Evolutionary conservation across 192 early-diverging fungal species (phyloP), one percentile per base, ranked within the genome.

Genomic region (Backusella mclennaniae): DNA sequence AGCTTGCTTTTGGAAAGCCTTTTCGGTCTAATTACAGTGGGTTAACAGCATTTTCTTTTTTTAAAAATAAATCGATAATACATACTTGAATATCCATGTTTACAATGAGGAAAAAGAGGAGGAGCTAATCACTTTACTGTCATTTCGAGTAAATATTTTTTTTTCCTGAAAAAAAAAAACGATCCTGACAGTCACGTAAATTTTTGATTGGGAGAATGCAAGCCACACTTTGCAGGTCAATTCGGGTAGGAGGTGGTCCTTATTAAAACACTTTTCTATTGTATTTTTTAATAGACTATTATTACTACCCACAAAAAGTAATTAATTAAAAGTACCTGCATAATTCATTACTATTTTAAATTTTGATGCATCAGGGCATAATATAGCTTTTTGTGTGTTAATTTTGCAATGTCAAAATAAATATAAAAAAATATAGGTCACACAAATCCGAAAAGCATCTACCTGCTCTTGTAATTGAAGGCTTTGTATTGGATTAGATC

Each of bases 1-100:
- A 75, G 84, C 89, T 91, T 99, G 98, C 90, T 94, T 96, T 89
- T 97, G 96, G 94, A 93, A 99, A 81, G 98, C 94, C 84, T 92
- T 95, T 86, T 99, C 96, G 87, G 88, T 92, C 95, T 99, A 75
- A 72, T 42, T 63, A 63, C 26, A 29, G 19, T 26, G 11, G 6
- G 56, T 63, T 31, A 63, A 11, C 56, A 56, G 26, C 9, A 29
- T 21, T 21, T 56, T 33, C 33, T 33, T 56, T 56, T 56, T 56
- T 21, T 21, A n/a, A 8, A 21, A 29, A 29, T 29, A 29, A 29
- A 63, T 26, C 3, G 11, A 23, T 29, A 63, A 29, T 29, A 63
- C 56, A 29, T 63, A 63, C 56, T 63, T 63, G 56, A 63, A 63
- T 63, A 63, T 63, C 56, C 56, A 63, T 63, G 56, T 63, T 63